These are phyloP conservation scores for Apiotrichum gracile DNA, from an alignment of 1,284 basidiomycete genomes.

Conservation along the genomic window DNA sequence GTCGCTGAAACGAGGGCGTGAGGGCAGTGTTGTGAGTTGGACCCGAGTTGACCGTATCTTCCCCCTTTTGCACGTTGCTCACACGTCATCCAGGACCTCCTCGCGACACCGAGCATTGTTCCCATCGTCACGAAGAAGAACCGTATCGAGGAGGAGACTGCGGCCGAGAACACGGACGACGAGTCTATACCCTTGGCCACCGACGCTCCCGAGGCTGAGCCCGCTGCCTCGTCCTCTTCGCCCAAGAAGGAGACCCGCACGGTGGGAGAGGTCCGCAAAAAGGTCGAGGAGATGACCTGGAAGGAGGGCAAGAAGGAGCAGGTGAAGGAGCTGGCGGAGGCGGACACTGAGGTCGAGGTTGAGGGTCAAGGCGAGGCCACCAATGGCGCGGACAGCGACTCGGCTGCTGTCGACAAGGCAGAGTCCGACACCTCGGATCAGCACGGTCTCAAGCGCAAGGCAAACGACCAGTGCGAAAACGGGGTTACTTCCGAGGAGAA, in stretches of 20 bases:
- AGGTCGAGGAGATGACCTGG: constrained; percentile 41
- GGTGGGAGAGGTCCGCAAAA: constrained; percentile 41
- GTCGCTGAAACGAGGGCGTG: constrained; percentile 41
- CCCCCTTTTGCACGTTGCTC: background rate
- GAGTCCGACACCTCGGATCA: constrained; percentile 11
- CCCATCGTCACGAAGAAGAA: constrained; percentile 43
- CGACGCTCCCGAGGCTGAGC: background rate
- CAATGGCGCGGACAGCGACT: background rate
- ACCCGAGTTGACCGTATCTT: background rate
- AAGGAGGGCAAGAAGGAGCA: constrained; percentile 30
- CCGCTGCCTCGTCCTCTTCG: background rate
- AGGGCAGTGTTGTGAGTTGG: constrained; percentile 39
- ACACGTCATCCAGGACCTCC: background rate
- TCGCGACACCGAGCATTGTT: constrained; percentile 6
- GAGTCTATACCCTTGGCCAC: background rate
- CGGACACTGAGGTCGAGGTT: constrained; percentile 1
- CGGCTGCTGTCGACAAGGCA: background rate
- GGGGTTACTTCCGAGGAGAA: constrained; percentile 19
- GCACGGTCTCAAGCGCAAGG: constrained; percentile 36
- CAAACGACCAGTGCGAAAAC: constrained; percentile 28
- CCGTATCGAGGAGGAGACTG: constrained; percentile 22
- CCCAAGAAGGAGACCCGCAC: constrained; percentile 17
- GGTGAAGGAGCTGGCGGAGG: constrained; percentile 6
- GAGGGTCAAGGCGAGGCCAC: constrained; percentile 5
- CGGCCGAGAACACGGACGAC: constrained; percentile 8